These are phyloP conservation scores for Noccaea caerulescens DNA, from an alignment of 345 rosid genomes.

Conservation along the genomic window DNA sequence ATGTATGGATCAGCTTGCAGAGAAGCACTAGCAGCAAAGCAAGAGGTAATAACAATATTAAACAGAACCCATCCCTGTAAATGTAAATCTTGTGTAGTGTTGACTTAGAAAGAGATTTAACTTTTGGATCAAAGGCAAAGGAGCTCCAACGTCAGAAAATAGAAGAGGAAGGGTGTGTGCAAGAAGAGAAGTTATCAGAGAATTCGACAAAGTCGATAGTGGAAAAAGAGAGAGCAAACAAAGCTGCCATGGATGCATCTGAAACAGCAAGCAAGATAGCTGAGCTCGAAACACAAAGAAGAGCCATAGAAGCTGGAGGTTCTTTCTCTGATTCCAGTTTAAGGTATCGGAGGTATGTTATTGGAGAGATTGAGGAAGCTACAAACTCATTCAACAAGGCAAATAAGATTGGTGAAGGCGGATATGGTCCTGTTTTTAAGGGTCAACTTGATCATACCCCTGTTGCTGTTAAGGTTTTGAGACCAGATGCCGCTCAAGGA, in stretches of 20 bases:
- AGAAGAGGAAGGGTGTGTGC: slow-evolving; percentile 62
- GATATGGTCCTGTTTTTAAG: slow-evolving; percentile 90
- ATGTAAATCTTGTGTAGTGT: slow-evolving; percentile 8
- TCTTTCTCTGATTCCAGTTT: slow-evolving; percentile 40
- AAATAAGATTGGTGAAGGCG: slow-evolving; percentile 89
- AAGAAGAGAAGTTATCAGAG: slow-evolving; percentile 65
- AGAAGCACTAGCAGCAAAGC: slow-evolving; percentile 81
- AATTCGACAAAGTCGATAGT: slow-evolving; percentile 60
- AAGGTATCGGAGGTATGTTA: slow-evolving; percentile 72
- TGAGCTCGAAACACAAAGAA: slow-evolving; percentile 62
- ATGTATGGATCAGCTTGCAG: slow-evolving; percentile 83
- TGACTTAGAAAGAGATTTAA: slow-evolving; percentile 10
- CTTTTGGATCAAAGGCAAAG: slow-evolving; percentile 53
- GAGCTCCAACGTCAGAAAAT: slow-evolving; percentile 72
- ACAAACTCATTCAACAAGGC: slow-evolving; percentile 59
- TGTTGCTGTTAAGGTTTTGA: slow-evolving; percentile 84
- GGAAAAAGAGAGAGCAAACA: slow-evolving; percentile 66
- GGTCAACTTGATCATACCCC: slow-evolving; percentile 84
- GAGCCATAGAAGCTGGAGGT: slow-evolving; percentile 49
- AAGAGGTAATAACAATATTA: slow-evolving; percentile 55
- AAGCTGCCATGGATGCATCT: slow-evolving; percentile 71
- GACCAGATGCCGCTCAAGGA: slow-evolving; percentile 97
- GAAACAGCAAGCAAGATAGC: slow-evolving; percentile 67
- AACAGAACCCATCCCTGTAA: not conserved
- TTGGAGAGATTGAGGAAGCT: slow-evolving; percentile 81